These are phyloP conservation scores for Periconia sp. DNA, from an alignment of 2,329 filamentous ascomycete species.

Conservation along the genomic window DNA sequence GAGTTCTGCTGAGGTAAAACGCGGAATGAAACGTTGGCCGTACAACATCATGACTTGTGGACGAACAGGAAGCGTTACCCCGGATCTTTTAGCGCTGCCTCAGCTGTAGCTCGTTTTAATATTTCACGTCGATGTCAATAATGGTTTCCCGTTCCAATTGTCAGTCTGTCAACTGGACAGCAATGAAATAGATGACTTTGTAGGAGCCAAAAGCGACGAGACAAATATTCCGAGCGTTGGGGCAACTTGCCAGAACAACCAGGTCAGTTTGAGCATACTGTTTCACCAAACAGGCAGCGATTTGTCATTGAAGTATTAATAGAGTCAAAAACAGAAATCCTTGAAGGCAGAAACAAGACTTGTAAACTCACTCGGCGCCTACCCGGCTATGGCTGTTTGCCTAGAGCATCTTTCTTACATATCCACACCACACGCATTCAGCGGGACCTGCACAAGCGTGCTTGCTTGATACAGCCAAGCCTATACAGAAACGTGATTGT, in stretches of 20 bases:
- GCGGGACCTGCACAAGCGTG: not conserved
- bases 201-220: not conserved
- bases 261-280: no score
- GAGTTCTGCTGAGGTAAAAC: conserved; percentile 1
- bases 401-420: not conserved
- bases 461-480: conserved; percentile 4
- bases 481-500: conserved; percentile 9
- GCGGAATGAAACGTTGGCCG: conserved; percentile 10
- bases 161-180: not conserved
- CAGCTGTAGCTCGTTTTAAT: conserved; percentile 8
- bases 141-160: not conserved
- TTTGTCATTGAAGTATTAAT: no score
- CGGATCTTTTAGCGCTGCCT: conserved; percentile 3
- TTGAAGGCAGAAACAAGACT: not conserved
- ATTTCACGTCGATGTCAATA: not conserved
- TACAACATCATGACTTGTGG: conserved; percentile 6
- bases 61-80: conserved; percentile 6
- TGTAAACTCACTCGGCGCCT: not conserved
- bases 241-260: no score
- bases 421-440: not conserved
- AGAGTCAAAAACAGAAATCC: not conserved
- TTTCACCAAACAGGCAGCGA: no score
- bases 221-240: no score
- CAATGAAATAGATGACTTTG: not conserved
- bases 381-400: not conserved